Base-by-base conservation (phyloP, 148 eudicot species). In the Nepenthes gracilis region DNA sequence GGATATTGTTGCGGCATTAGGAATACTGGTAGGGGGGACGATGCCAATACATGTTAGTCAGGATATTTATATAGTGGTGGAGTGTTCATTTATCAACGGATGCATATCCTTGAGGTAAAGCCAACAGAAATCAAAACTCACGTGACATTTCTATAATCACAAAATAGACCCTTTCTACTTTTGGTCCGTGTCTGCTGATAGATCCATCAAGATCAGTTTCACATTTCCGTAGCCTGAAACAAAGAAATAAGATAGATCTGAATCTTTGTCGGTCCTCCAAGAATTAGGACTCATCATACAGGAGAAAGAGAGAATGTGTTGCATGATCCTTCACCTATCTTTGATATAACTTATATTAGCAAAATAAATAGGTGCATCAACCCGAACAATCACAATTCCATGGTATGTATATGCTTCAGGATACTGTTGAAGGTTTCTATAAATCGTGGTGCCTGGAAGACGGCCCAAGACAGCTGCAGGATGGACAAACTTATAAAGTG, bases 281-380 rank as follows among this genome's bases (percentile, higher is more conserved):
- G 33, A 48, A 47, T 10, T 32, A 54, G n/a, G 15, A 55, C 15
- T 15, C 1, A 52, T 23, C 36, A 37, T 34, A 14, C 9, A 52
- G 35, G 32, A 2, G 13, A 63, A 34, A 51, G 43, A 49, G 12
- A 33, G 32, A 35, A 54, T 23, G 23, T 12, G 58, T 11, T 51
- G 47, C 12, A 11, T 12, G 49, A 43, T 12, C 34, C 36, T 66
- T 69, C 38, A 83, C 99, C 97, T 86, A 70, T 94, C 99, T 70
- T 94, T 94, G 59, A 94, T 89, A 74, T 82, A 89, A 65, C 95
- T 94, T 59, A 68, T 94, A 73, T 94, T 94, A 45, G 99, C 99
- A 84, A 94, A 94, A 70, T 94, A 94, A 15, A 94, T 89, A 9
- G 99, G 99, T 9, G 99, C 92, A 85, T 94, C 97, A 64, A 94